Evolutionary conservation across 2,329 filamentous ascomycete genomes (phyloP).

Genomic region (Aquanectria penicillioides): DNA sequence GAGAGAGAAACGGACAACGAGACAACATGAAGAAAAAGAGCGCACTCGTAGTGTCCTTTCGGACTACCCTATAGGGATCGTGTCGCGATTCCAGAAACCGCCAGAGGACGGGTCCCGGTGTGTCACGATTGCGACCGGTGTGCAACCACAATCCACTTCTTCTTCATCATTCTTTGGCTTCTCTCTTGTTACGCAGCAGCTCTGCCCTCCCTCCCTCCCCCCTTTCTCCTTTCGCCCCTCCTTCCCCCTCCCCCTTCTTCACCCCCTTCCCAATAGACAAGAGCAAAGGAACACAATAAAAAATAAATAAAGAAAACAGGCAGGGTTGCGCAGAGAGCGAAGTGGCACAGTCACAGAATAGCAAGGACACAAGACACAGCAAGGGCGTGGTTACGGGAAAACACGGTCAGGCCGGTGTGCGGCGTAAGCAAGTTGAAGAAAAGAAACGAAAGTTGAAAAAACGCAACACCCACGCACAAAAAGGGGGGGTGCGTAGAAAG

Average conservation of each 20-base stretch:
- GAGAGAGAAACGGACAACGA: no score
- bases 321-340: neutral
- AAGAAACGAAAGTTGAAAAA: conserved; percentile 12
- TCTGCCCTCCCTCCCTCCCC: no score
- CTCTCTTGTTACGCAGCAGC: no score
- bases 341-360: conserved; percentile 3
- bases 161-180: no score
- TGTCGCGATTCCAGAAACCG: conserved; percentile 36
- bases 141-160: conserved; percentile 26
- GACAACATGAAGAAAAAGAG: no score
- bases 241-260: neutral
- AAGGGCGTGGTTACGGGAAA: conserved; percentile 12
- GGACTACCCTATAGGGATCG: conserved; percentile 34
- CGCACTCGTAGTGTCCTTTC: no score
- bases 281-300: neutral
- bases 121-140: conserved; percentile 29
- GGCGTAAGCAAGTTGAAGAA: conserved; percentile 9
- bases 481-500: neutral
- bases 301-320: neutral
- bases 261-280: no score
- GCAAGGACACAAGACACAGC: conserved; percentile 18
- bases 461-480: no score
- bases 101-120: conserved; percentile 27
- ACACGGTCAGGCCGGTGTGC: conserved; percentile 17
- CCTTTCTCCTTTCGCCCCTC: no score